Conservation (phyloP, 2,329 filamentous ascomycete species). For the Scytalidium lignicola region DNA sequence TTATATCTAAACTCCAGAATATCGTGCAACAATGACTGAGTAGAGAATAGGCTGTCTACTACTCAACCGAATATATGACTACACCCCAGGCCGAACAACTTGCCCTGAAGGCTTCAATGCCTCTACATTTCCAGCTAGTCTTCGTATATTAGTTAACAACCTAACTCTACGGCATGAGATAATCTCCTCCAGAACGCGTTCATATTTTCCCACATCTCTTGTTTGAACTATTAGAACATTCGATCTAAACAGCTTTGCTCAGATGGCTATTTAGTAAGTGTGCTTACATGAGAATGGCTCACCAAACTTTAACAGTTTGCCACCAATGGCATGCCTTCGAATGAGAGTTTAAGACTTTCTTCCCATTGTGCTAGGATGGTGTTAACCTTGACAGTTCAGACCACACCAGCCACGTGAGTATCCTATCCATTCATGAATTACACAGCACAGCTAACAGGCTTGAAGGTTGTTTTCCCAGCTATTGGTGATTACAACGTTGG, state of each 20-base stretch:
- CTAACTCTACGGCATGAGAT: constrained; percentile 6
- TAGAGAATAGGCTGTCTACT: constrained; percentile 25
- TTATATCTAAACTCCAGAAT: not conserved
- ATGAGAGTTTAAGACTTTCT: constrained; percentile 51
- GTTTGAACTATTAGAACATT: too few species aligned
- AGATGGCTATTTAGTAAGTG: not conserved
- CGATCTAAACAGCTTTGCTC: not conserved
- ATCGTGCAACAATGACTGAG: too few species aligned
- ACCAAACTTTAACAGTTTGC: not conserved
- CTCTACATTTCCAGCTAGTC: constrained; percentile 8
- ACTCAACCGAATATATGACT: constrained; percentile 12
- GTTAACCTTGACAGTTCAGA: constrained; percentile 12
- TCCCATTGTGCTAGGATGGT: constrained; percentile 19
- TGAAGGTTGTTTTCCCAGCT: constrained; percentile 4
- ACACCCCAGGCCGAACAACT: not conserved
- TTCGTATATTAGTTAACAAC: constrained; percentile 17
- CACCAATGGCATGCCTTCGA: constrained; percentile 27
- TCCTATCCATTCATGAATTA: too few species aligned
- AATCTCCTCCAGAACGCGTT: too few species aligned
- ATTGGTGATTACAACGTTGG: constrained; percentile 7
- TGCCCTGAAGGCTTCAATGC: constrained; percentile 2
- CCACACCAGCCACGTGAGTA: constrained; percentile 12
- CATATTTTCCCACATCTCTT: constrained; percentile 41
- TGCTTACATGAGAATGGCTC: not conserved
- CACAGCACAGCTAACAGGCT: not conserved